Base-by-base conservation (phyloP, 208 protist species). In the Trypanosoma rangeli region DNA sequence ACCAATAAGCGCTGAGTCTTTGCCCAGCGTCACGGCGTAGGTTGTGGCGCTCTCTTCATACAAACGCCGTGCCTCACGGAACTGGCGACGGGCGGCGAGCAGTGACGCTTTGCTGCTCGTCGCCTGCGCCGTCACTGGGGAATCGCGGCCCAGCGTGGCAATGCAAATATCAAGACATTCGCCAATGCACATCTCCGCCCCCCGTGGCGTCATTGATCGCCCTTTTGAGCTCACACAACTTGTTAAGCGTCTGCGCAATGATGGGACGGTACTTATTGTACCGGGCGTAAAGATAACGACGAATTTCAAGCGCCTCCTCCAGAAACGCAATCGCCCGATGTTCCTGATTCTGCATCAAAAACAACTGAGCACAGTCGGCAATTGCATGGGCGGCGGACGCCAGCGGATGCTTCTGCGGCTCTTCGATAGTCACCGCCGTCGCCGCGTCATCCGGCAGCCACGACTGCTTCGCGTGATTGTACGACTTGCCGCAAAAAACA, bases 161-260 rank as follows among this genome's bases (percentile, higher is more conserved):
- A 92, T 74, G 69, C 91, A 96, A 20, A 96, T 92, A 20, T 89
- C 72, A 15, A 96, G 68, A 66, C 87, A 96, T 70, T 96, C 91
- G 58, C 77, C 89, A 59, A 96, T 94, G 82, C 82, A 89, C 85
- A 94, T 84, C 70, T 96, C 91, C 24, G 91, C 91, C 12, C 12
- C 88, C 91, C 3, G 85, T 82, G 22, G 77, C 71, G 68, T 96
- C 91, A 68, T 90, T 81, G 26, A 92, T 82, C 15, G 84, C 68
- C 70, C 93, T 94, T 59, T 90, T 90, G 31, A 96, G 74, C 69
- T 96, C 91, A 65, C 82, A 90, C 18, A 96, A 77, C 64, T 96
- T 96, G 78, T 93, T 93, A 16, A 96, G 80, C 35, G 91, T 96
- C 73, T 96, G 91, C 48, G 91, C 91, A 75, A 96, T 96, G 71